phyloP scores from a whole-genome alignment of 768 basidiomycete genomes.

The Boletus rubroflammeus region DNA sequence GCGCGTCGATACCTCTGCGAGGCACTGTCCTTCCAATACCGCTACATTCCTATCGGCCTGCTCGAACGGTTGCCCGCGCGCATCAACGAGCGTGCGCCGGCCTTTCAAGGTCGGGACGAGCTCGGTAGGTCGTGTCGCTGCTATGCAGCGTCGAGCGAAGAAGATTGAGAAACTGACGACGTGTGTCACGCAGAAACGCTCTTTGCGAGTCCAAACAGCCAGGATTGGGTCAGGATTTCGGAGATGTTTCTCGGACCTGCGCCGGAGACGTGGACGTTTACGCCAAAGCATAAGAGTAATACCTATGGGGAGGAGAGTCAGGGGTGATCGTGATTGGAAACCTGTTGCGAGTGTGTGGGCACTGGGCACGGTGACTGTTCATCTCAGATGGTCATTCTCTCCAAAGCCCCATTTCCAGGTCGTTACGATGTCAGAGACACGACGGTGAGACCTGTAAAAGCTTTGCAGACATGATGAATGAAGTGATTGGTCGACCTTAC shows the following conservation, averaged over 20 bases:
- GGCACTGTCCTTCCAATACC: conserved; percentile 92
- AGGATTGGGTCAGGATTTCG: conserved; percentile 89
- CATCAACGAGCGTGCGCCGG: conserved; percentile 89
- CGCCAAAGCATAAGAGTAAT: conserved; percentile 95
- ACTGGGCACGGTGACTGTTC: neutral
- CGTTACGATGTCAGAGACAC: neutral
- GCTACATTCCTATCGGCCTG: conserved; percentile 92
- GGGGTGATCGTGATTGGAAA: conserved; percentile 35
- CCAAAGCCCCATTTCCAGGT: neutral
- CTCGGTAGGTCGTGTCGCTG: conserved; percentile 52
- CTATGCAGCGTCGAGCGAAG: no score
- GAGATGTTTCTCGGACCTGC: conserved; percentile 93
- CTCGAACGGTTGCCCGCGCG: conserved; percentile 75
- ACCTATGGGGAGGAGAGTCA: conserved; percentile 62
- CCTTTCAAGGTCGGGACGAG: conserved; percentile 84
- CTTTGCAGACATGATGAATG: neutral
- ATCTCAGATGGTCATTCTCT: neutral
- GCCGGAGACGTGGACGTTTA: conserved; percentile 80
- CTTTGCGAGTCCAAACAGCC: conserved; percentile 71
- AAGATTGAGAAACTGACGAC: neutral
- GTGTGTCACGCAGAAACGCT: conserved; percentile 64
- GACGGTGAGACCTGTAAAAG: neutral
- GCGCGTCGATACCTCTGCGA: conserved; percentile 93
- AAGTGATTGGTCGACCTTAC: no score
- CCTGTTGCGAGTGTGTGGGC: neutral